Percentiles rank a stretch among this genome's conserved stretches.
phyloP scores from a whole-genome alignment of 1,284 basidiomycete genomes.

The Moniliophthora roreri region DNA sequence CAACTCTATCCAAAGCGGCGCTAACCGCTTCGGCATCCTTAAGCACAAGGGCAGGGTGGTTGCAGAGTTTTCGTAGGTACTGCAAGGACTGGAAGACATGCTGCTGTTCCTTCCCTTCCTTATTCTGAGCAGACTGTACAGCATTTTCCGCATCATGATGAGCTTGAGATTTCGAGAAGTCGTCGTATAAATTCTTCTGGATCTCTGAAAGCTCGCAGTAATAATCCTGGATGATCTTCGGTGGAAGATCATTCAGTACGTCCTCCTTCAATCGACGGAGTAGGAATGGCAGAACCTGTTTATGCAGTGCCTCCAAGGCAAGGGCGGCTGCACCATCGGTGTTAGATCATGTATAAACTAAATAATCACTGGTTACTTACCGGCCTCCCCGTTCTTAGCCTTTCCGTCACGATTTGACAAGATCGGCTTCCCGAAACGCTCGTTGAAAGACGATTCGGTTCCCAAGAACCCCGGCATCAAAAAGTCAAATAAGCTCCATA shows the following conservation, averaged over 20 bases:
- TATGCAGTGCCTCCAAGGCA: conserved; percentile 95
- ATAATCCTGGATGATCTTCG: conserved; percentile 99
- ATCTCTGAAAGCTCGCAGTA: conserved; percentile 96
- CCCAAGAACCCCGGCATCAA: conserved; percentile 99
- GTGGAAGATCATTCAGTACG: conserved; percentile 93
- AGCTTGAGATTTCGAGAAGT: conserved; percentile 84
- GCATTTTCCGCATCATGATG: conserved; percentile 64
- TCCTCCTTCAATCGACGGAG: conserved; percentile 97
- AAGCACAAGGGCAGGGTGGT: conserved; percentile 91
- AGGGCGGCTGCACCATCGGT: conserved; percentile 63
- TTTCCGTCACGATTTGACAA: conserved; percentile 95
- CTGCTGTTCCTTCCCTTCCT: conserved; percentile 56
- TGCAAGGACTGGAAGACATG: conserved; percentile 97
- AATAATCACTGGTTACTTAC: conserved; percentile 41
- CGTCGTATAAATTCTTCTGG: conserved; percentile 92
- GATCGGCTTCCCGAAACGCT: conserved; percentile 96
- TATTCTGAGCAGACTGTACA: conserved; percentile 47
- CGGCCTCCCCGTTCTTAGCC: conserved; percentile 91
- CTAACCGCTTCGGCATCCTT: conserved; percentile 66
- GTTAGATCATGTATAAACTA: conserved; percentile 9
- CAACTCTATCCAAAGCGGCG: conserved; percentile 62
- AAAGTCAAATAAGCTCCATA: conserved; percentile 99
- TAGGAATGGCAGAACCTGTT: conserved; percentile 98
- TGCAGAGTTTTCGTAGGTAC: conserved; percentile 96
- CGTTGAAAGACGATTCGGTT: conserved; percentile 93